Evolutionary conservation across 148 eudicot species (phyloP).

Genomic region (Oxyria digyna): DNA sequence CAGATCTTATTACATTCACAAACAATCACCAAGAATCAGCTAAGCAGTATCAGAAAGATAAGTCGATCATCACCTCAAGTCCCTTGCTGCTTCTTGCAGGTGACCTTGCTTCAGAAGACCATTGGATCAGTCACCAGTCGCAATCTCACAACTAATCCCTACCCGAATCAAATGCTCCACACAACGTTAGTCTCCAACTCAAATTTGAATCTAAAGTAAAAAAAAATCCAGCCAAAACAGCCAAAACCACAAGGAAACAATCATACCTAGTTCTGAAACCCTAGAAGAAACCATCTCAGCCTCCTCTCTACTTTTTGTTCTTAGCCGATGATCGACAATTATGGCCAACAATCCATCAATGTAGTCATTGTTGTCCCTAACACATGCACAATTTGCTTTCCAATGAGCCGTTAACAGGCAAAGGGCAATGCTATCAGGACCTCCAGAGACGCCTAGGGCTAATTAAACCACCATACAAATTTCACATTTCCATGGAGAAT

Average conservation of each 20-base stretch:
- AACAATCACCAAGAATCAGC: too few relatives aligned
- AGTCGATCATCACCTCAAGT: too few relatives aligned
- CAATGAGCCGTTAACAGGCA: constrained; percentile 66
- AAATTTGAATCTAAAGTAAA: not conserved
- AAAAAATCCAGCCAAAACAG: not conserved
- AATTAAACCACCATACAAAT: constrained; percentile 19
- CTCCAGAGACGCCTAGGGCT: constrained; percentile 96
- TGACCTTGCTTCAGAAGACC: constrained; percentile 74
- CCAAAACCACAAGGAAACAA: not conserved
- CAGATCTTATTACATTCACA: not conserved
- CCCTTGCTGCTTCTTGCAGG: constrained; percentile 89
- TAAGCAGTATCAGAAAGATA: too few relatives aligned
- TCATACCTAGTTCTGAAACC: constrained; percentile 61
- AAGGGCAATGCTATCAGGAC: constrained; percentile 91
- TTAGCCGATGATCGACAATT: constrained; percentile 78
- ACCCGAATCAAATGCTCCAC: too few relatives aligned
- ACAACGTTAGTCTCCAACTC: not conserved
- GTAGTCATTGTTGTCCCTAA: constrained; percentile 24
- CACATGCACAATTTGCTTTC: constrained; percentile 31
- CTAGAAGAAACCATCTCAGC: constrained; percentile 51
- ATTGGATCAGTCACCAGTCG: constrained; percentile 57
- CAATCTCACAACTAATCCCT: constrained; percentile 67
- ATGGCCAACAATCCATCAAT: constrained; percentile 75
- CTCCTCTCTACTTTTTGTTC: constrained; percentile 71
- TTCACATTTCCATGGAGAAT: not conserved